These are phyloP conservation scores for Phytophthora citricola DNA, from an alignment of 352 stramenopile genomes.

Conservation along the genomic window DNA sequence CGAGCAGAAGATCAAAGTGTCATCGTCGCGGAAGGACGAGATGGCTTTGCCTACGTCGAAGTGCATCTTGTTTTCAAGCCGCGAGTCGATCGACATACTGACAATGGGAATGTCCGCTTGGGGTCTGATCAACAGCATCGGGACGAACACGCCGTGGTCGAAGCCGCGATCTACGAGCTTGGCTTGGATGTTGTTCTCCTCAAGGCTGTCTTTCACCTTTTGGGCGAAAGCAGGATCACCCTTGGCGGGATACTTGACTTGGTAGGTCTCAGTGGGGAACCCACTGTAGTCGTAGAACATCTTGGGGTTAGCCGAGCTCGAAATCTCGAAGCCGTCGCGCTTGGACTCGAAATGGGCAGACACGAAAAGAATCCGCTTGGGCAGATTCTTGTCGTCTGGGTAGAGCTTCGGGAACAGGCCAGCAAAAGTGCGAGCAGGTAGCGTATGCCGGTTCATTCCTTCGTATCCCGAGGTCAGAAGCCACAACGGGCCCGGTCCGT, in stretches of 20 bases:
- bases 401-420: constrained; percentile 37
- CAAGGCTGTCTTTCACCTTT: constrained; percentile 64
- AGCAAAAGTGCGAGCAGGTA: constrained; percentile 19
- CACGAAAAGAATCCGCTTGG: constrained; percentile 77
- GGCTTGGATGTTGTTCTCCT: constrained; percentile 43
- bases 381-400: constrained; percentile 33
- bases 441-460: constrained; percentile 28
- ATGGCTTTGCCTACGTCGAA: constrained; percentile 64
- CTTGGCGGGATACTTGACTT: constrained; percentile 76
- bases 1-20: constrained; percentile 74
- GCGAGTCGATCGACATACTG: constrained; percentile 63
- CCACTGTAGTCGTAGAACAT: constrained; percentile 92
- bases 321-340: constrained; percentile 43
- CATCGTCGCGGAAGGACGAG: constrained; percentile 53
- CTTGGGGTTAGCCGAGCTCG: constrained; percentile 45
- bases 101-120: constrained; percentile 90
- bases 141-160: constrained; percentile 93
- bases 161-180: constrained; percentile 62
- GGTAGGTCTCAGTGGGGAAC: constrained; percentile 85
- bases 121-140: constrained; percentile 85
- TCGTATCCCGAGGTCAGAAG: constrained; percentile 14
- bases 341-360: constrained; percentile 82
- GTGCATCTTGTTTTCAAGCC: constrained; percentile 33
- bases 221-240: constrained; percentile 65
- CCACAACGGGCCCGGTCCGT: constrained; percentile 52